These are phyloP conservation scores for Marasmius sp. DNA, from an alignment of 1,284 basidiomycete species.

Conservation along the genomic window DNA sequence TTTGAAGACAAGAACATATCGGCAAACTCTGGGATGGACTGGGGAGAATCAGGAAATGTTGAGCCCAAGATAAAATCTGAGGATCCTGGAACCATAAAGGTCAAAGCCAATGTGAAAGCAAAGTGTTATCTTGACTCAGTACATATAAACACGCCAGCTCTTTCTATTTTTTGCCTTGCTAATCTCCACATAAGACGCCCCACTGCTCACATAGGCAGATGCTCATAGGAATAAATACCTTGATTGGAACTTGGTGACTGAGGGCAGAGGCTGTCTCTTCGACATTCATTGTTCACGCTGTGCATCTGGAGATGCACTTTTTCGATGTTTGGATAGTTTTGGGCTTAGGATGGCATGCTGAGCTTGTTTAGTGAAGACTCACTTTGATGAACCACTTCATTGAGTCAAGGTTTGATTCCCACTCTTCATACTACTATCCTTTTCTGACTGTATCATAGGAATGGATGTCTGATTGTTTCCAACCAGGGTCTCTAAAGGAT, in stretches of 20 bases:
- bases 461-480: not conserved
- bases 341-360: not conserved
- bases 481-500: not conserved
- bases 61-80: too few species aligned
- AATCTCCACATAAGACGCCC: too few species aligned
- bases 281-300: not conserved
- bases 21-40: too few species aligned
- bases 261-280: not conserved
- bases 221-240: too few species aligned
- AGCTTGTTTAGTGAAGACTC: not conserved
- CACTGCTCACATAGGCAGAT: too few species aligned
- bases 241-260: not conserved
- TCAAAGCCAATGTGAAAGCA: too few species aligned
- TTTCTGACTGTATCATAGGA: not conserved
- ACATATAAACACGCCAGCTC: too few species aligned
- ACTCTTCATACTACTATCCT: not conserved
- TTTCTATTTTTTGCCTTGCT: too few species aligned
- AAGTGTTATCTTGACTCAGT: too few species aligned
- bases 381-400: not conserved
- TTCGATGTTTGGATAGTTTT: not conserved
- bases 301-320: not conserved
- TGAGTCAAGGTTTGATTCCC: not conserved
- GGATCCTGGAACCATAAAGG: too few species aligned
- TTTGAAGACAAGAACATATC: too few species aligned
- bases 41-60: too few species aligned